Evolutionary conservation across 2,329 filamentous ascomycete genomes (phyloP).

Genomic region (Colletotrichum neosansevieriae): DNA sequence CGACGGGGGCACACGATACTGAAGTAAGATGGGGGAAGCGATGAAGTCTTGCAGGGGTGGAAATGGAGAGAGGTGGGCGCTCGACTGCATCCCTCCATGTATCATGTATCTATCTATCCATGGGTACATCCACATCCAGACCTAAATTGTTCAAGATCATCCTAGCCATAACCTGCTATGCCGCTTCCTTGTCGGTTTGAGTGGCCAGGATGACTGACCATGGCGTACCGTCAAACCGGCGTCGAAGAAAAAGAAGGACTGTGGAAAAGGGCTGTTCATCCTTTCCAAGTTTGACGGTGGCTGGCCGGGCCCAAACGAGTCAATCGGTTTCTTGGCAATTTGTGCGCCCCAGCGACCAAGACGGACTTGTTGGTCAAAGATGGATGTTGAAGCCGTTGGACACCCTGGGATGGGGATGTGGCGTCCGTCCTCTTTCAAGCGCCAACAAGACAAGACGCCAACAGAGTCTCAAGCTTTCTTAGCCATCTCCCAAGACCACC

Average conservation of each 20-base stretch:
- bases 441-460: constrained; percentile 13
- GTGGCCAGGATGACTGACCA: no score
- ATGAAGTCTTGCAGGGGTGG: constrained; percentile 4
- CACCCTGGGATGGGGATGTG: not conserved
- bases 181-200: no score
- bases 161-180: not conserved
- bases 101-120: no score
- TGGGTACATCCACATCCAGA: not conserved
- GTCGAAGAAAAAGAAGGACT: constrained; percentile 19
- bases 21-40: not conserved
- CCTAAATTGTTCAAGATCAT: constrained; percentile 1
- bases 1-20: constrained; percentile 7
- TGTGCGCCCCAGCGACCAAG: not conserved
- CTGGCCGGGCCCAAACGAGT: not conserved
- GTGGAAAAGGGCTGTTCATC: constrained; percentile 9
- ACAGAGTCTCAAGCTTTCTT: constrained; percentile 25
- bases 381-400: constrained; percentile 2
- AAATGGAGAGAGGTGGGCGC: no score
- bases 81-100: not conserved
- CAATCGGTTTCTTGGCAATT: constrained; percentile 15
- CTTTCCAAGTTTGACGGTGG: not conserved
- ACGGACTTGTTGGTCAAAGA: constrained; percentile 13
- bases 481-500: constrained; percentile 19
- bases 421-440: constrained; percentile 4
- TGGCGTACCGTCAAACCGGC: not conserved